Percentiles rank a stretch among this genome's conserved stretches.
Conservation (phyloP, 1,284 basidiomycete genomes). For the Xerocomus minutiporus region DNA sequence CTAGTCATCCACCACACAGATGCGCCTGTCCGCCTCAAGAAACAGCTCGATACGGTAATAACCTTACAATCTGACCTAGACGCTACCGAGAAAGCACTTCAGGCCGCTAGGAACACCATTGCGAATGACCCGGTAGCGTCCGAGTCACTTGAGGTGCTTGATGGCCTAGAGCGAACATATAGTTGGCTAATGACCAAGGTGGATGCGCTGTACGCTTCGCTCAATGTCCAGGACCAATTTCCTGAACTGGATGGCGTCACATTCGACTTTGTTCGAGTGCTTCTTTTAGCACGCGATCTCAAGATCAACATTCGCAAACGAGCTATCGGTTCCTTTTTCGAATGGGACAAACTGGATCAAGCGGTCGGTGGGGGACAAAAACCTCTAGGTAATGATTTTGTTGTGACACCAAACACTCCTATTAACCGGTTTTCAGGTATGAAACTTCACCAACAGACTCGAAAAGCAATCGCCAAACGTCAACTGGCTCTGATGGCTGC, state of each 20-base stretch:
- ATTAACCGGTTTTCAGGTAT: neutral
- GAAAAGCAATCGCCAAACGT: neutral
- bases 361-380: conserved; percentile 34
- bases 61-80: neutral
- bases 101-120: neutral
- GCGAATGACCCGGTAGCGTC: neutral
- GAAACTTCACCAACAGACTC: neutral
- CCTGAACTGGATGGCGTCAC: conserved; percentile 31
- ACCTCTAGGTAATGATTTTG: conserved; percentile 26
- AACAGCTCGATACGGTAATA: neutral
- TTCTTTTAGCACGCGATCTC: conserved; percentile 34
- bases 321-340: conserved; percentile 35
- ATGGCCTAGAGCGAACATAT: conserved; percentile 18
- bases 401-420: neutral
- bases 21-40: neutral
- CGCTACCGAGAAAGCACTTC: neutral
- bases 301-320: conserved; percentile 38
- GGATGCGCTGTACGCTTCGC: conserved; percentile 33
- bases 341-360: conserved; percentile 37
- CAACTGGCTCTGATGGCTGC: conserved; percentile 6
- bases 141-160: neutral
- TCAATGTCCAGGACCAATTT: conserved; percentile 34
- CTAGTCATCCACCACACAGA: neutral
- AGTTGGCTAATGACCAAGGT: conserved; percentile 19
- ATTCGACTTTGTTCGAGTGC: conserved; percentile 31